A percentile compares a stretch with the other conserved stretches of the same genome.
These are phyloP conservation scores for Debaryomyces psychrophilus DNA, from an alignment of 1,139 yeast species.

Conservation along the genomic window DNA sequence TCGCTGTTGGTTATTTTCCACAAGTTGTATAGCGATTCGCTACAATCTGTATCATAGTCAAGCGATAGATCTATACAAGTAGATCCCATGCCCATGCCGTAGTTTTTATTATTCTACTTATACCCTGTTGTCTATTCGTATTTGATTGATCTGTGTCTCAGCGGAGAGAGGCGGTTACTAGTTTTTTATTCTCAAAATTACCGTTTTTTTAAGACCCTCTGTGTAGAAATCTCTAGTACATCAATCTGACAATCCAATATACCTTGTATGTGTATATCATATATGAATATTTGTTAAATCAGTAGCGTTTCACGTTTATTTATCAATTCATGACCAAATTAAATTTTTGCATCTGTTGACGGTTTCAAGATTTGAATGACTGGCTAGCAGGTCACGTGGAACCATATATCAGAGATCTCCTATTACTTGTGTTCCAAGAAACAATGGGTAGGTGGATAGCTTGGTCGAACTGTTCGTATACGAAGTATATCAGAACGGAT, in stretches of 20 bases:
- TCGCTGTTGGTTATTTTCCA: slow-evolving; percentile 24
- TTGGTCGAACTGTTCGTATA: neutral
- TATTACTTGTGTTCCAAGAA: neutral
- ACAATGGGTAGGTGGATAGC: neutral
- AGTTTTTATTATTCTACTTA: neutral
- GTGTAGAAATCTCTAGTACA: neutral
- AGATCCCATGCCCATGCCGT: slow-evolving; percentile 4
- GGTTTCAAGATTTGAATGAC: slow-evolving; percentile 10
- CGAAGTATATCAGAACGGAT: neutral
- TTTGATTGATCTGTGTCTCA: neutral
- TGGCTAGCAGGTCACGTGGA: slow-evolving; percentile 3
- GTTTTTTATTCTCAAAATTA: neutral
- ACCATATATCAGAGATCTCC: neutral
- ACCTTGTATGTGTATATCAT: neutral
- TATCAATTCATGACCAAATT: slow-evolving; percentile 10
- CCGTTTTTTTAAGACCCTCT: neutral
- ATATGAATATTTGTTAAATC: neutral
- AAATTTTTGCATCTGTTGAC: slow-evolving; percentile 10
- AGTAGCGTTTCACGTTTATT: neutral
- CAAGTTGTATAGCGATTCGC: slow-evolving; percentile 19
- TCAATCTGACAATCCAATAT: neutral
- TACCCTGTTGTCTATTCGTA: slow-evolving; percentile 1
- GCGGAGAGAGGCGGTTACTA: slow-evolving; percentile 4
- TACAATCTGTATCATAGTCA: slow-evolving; percentile 10
- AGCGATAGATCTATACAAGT: slow-evolving; percentile 7